These are phyloP conservation scores for Coffea humblotiana DNA, from an alignment of 305 asterid species.

Conservation along the genomic window DNA sequence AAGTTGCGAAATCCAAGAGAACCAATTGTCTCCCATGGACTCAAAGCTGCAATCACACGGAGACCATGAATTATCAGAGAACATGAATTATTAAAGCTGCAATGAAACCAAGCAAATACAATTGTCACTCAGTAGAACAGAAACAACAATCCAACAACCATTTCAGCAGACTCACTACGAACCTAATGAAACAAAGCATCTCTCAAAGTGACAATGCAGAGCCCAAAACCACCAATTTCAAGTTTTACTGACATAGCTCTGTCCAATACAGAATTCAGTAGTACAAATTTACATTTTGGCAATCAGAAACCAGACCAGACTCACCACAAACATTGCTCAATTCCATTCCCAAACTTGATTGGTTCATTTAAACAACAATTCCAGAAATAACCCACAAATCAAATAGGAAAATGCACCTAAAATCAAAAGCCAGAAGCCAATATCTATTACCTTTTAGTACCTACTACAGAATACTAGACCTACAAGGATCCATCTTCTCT, in stretches of 20 bases:
- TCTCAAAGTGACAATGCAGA: neutral
- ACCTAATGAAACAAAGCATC: neutral
- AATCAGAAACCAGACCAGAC: neutral
- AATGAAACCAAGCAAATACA: neutral
- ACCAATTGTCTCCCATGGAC: conserved; percentile 89
- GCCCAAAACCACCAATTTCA: neutral
- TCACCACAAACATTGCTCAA: neutral
- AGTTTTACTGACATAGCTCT: neutral
- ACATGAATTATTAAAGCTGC: conserved; percentile 42
- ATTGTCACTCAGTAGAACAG: neutral
- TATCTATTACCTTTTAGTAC: neutral
- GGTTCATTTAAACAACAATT: neutral
- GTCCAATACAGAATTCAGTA: neutral
- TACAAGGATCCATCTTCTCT: neutral
- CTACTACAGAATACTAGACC: neutral
- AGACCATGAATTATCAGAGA: neutral
- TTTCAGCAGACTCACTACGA: neutral
- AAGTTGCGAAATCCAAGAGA: conserved; percentile 79
- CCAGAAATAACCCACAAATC: neutral
- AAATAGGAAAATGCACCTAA: neutral
- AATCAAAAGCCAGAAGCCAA: neutral
- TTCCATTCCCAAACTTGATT: no score
- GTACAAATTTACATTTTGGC: neutral
- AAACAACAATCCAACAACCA: neutral
- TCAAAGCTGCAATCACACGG: conserved; percentile 45